A percentile compares a stretch with the other conserved stretches of the same genome.
phyloP scores from a whole-genome alignment of 164 flowering plant genomes.

The Nelumbo lutea region DNA sequence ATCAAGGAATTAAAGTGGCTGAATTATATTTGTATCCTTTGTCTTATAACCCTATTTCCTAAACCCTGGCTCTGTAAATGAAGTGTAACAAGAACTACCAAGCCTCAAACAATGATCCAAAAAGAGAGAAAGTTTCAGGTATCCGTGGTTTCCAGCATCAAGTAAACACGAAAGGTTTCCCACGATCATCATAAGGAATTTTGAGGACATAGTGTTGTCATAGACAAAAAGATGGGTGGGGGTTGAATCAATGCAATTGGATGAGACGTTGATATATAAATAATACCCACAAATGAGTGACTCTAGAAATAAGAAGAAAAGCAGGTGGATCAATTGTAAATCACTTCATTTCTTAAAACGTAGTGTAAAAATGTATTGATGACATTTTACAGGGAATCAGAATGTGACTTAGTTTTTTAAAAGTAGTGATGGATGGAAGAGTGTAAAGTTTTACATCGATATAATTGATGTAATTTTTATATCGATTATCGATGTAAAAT shows the following conservation, averaged over 20 bases:
- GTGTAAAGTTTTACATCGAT: no score
- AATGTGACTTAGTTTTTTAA: no score
- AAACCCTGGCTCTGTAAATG: not conserved
- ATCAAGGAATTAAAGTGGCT: no score
- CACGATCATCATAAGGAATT: not conserved
- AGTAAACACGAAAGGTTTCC: not conserved
- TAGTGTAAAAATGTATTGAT: no score
- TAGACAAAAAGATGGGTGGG: not conserved
- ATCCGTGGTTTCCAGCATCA: conserved; percentile 2
- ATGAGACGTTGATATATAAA: not conserved
- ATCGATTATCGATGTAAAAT: no score
- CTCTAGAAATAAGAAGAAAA: not conserved
- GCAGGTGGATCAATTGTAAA: no score
- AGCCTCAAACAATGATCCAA: not conserved
- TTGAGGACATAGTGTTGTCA: not conserved
- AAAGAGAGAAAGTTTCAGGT: not conserved
- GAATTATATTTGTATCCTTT: no score
- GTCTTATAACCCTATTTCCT: no score
- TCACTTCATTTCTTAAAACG: no score
- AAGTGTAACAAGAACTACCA: not conserved
- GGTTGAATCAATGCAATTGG: not conserved
- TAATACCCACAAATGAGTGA: not conserved
- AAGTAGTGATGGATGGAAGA: no score
- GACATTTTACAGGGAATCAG: no score
- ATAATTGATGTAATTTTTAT: no score